These are phyloP conservation scores for Aspergillus steynii DNA, from an alignment of 495 filamentous ascomycete species.

Conservation along the genomic window DNA sequence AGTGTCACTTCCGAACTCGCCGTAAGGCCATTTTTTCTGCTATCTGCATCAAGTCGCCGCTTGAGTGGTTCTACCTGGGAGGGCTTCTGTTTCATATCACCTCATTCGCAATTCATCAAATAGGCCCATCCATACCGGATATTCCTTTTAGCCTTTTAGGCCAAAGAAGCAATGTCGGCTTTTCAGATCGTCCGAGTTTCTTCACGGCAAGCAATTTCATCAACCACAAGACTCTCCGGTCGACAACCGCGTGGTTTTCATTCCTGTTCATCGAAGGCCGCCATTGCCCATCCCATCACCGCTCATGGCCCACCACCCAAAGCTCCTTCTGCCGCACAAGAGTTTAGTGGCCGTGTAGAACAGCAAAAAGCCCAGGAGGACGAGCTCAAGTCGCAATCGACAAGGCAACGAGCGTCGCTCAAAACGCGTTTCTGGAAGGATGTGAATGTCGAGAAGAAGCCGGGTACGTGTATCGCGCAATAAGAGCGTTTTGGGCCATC, in stretches of 20 bases:
- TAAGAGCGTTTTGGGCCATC: neutral
- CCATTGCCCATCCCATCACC: conserved; percentile 67
- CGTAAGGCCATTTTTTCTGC: neutral
- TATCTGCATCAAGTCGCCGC: neutral
- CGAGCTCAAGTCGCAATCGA: conserved; percentile 25
- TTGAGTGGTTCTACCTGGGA: neutral
- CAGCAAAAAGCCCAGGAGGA: conserved; percentile 53
- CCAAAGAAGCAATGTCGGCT: conserved; percentile 21
- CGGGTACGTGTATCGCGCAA: conserved; percentile 43
- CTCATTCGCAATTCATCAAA: neutral
- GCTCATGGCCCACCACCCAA: conserved; percentile 83
- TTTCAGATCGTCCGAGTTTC: conserved; percentile 7
- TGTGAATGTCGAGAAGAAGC: conserved; percentile 60
- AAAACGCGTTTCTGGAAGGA: conserved; percentile 84
- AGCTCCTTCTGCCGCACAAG: conserved; percentile 62
- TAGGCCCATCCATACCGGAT: neutral
- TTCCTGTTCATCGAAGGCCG: conserved; percentile 48
- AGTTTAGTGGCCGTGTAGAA: conserved; percentile 51
- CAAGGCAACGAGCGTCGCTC: conserved; percentile 45
- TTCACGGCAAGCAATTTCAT: conserved; percentile 23
- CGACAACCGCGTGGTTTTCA: conserved; percentile 47
- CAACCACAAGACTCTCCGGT: conserved; percentile 17
- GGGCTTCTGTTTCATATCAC: neutral
- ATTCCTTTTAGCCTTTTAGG: neutral
- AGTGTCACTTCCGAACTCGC: neutral